Conservation (phyloP, 2,329 filamentous ascomycete species). For the Delphinella strobiligena region DNA sequence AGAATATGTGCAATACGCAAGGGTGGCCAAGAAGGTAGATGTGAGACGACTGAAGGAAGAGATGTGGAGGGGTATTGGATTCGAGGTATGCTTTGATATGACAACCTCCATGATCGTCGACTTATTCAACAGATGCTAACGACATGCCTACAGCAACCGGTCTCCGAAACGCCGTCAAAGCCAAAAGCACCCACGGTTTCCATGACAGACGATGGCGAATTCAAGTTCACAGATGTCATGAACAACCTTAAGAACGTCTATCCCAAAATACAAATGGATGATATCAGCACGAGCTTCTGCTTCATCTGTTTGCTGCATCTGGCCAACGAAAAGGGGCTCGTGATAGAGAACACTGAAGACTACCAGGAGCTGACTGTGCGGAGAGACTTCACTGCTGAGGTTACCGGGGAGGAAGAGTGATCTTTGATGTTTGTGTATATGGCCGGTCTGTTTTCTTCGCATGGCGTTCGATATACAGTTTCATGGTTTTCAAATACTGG, state of each 20-base stretch:
- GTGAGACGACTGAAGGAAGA: constrained; percentile 52
- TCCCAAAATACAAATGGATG: constrained; percentile 70
- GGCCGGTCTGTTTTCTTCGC: too few relatives aligned
- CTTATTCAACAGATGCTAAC: too few relatives aligned
- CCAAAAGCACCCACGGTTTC: constrained; percentile 18
- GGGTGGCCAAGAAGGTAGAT: constrained; percentile 56
- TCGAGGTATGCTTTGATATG: too few relatives aligned
- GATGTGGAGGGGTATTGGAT: constrained; percentile 52
- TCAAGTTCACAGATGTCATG: constrained; percentile 88
- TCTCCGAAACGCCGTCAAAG: constrained; percentile 24
- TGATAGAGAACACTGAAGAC: constrained; percentile 52
- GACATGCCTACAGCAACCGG: constrained; percentile 21
- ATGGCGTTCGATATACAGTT: too few relatives aligned
- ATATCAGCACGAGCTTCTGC: constrained; percentile 86
- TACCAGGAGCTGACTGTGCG: constrained; percentile 38
- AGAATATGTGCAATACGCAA: constrained; percentile 54
- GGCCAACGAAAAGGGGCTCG: constrained; percentile 83
- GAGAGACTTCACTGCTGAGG: constrained; percentile 32
- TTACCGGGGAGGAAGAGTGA: constrained; percentile 12
- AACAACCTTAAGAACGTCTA: constrained; percentile 80
- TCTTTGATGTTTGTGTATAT: too few relatives aligned
- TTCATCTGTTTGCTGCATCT: constrained; percentile 89
- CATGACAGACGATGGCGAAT: constrained; percentile 37
- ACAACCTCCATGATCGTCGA: too few relatives aligned
- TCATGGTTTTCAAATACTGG: too few relatives aligned